Evolutionary conservation across 495 filamentous ascomycete species (phyloP), one percentile per base, ranked within the genome.

Genomic region (Mytilinidion resinicola): DNA sequence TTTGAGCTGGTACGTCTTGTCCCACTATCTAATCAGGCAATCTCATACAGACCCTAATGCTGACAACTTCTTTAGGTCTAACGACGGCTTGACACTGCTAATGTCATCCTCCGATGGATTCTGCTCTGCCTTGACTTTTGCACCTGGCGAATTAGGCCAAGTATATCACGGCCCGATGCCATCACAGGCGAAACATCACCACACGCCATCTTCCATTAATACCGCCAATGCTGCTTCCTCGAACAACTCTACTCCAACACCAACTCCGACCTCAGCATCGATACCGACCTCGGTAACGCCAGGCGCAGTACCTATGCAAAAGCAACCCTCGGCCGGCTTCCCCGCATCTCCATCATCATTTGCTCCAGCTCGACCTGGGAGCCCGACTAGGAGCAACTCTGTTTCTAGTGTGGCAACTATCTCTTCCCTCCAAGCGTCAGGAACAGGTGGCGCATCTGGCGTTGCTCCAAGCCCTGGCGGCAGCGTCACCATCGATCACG

Each of bases 41-140:
- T 9, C 12, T 6, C 6, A 25, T 11, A 9, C 25, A 30, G 6
- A 30, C 6, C 25, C 2, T 19, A 51, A 51, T 17, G 37, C 59
- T 74, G 65, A 74, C 70, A 59, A 60, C 66, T 25, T 30, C 10
- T 5, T n/a, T 60, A 96, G 91, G 91, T 95, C 95, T 1, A 87
- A 79, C 61, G 95, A 99, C 71, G 95, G 95, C 1, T 77, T 87
- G 46, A 97, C 91, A 1, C 74, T 99, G 21, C 78, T 97, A 37
- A 96, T 99, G 80, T 91, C 89, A 53, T 97, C 95, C 1, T 96
- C 95, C 0, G 95, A 99, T 68, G 95, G 95, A 0, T 99, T 96
- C 73, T 97, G 95, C 67, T 99, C 95, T 0, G 85, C 88, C 0
- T 77, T 99, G 20, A 83, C 90, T 0, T 99, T 99, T 69, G 70